Percentiles rank a stretch among this genome's conserved stretches.
phyloP scores from a whole-genome alignment of 2,329 filamentous ascomycete species.

The Alternaria alternata region DNA sequence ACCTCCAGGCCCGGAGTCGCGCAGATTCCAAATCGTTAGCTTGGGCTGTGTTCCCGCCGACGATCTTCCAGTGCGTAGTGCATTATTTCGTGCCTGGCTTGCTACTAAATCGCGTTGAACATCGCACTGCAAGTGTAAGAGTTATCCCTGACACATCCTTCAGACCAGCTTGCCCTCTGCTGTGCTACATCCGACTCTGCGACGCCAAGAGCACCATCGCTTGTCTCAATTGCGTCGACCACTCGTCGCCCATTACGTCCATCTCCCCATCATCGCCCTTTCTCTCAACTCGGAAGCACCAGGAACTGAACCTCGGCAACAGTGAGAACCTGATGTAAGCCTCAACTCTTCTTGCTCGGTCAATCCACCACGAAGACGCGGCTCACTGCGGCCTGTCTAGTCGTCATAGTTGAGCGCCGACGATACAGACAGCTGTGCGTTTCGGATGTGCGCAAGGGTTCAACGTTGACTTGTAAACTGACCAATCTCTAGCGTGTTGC shows the following conservation, averaged over 20 bases:
- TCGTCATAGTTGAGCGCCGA: slow-evolving; percentile 9
- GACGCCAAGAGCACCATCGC: slow-evolving; percentile 40
- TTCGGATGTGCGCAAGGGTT: slow-evolving; percentile 34
- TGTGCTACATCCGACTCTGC: slow-evolving; percentile 33
- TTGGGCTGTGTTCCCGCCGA: slow-evolving; percentile 34
- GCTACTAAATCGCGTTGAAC: slow-evolving; percentile 29
- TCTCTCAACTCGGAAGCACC: background rate
- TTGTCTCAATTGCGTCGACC: slow-evolving; percentile 37
- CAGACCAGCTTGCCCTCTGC: slow-evolving; percentile 23
- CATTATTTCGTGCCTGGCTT: slow-evolving; percentile 21
- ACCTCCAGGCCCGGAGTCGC: slow-evolving; percentile 20
- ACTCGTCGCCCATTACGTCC: slow-evolving; percentile 3
- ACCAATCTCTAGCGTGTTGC: slow-evolving; percentile 26
- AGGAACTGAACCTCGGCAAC: background rate
- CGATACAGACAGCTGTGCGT: slow-evolving; percentile 29
- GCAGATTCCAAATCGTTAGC: slow-evolving; percentile 42
- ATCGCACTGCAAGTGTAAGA: slow-evolving; percentile 36
- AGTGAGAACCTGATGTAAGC: background rate
- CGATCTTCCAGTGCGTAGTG: slow-evolving; percentile 16
- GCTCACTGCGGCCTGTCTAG: background rate
- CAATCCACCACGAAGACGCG: slow-evolving; percentile 6
- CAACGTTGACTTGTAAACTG: slow-evolving; percentile 34
- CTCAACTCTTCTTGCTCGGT: slow-evolving; percentile 5
- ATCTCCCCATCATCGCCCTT: slow-evolving; percentile 3
- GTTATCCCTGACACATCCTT: slow-evolving; percentile 22